These are phyloP conservation scores for Candida mattraensis DNA, from an alignment of 805 yeast species.

Conservation along the genomic window DNA sequence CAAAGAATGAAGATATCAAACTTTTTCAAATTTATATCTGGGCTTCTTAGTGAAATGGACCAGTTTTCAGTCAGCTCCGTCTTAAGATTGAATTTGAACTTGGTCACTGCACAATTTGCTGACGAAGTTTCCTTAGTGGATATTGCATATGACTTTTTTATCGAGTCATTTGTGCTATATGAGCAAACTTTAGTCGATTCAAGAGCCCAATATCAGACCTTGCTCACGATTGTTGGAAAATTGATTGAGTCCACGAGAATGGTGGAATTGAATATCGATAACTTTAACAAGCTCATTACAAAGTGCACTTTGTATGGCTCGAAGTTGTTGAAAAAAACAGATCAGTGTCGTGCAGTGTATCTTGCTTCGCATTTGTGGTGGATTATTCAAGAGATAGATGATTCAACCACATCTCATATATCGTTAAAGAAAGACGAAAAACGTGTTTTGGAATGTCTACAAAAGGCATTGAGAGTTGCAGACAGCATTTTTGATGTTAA, in stretches of 20 bases:
- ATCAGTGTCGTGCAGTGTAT: conserved; percentile 90
- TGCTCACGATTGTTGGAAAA: conserved; percentile 46
- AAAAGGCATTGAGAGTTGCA: conserved; percentile 83
- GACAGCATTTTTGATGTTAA: conserved; percentile 87
- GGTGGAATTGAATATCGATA: conserved; percentile 45
- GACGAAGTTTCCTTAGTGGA: conserved; percentile 74
- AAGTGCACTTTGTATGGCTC: conserved; percentile 87
- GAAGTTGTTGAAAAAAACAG: conserved; percentile 84
- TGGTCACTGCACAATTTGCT: conserved; percentile 71
- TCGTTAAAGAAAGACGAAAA: conserved; percentile 46
- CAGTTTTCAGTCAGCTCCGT: conserved; percentile 33
- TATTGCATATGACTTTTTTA: conserved; percentile 82
- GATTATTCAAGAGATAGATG: conserved; percentile 60
- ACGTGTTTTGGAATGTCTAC: conserved; percentile 87
- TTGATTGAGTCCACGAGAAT: conserved; percentile 44
- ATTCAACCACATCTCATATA: conserved; percentile 24
- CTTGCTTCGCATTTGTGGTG: conserved; percentile 92
- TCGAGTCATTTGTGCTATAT: conserved; percentile 81
- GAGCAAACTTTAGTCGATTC: conserved; percentile 61
- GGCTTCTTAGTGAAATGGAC: conserved; percentile 67
- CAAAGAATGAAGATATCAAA: conserved; percentile 22
- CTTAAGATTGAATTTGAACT: conserved; percentile 46
- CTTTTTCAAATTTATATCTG: conserved; percentile 73
- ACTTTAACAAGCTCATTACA: conserved; percentile 79
- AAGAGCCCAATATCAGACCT: conserved; percentile 48